Evolutionary conservation across 108 stramenopile species (phyloP).

Genomic region (Epithemia pelagica): DNA sequence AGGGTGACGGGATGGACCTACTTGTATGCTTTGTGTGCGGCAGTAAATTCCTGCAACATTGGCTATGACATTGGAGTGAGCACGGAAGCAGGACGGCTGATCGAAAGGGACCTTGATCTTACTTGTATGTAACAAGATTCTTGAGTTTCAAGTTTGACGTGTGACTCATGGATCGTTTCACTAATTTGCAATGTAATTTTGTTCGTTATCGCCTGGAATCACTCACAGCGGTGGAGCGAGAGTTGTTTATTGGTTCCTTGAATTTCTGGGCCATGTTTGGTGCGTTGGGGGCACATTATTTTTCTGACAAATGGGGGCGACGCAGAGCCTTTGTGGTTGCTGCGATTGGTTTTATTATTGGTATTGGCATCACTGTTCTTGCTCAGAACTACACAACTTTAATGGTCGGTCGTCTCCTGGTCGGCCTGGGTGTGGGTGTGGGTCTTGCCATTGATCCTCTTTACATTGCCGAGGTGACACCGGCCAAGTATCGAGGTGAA

Average conservation of each 20-base stretch:
- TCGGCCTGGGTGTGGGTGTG: constrained; percentile 60
- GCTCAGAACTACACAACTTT: constrained; percentile 27
- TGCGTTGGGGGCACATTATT: constrained; percentile 23
- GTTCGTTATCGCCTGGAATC: too few relatives aligned
- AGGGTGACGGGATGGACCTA: not conserved
- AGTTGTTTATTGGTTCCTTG: constrained; percentile 59
- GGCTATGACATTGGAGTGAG: constrained; percentile 51
- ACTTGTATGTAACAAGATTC: constrained; percentile 2
- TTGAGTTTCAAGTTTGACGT: too few relatives aligned
- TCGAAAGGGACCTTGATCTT: constrained; percentile 28
- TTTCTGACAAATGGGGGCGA: constrained; percentile 38
- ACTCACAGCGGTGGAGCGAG: constrained; percentile 51
- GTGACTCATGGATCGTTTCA: too few relatives aligned
- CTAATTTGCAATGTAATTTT: too few relatives aligned
- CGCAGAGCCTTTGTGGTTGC: constrained; percentile 43
- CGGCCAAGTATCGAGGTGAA: constrained; percentile 42
- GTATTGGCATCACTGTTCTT: constrained; percentile 28
- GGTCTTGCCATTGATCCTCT: constrained; percentile 65
- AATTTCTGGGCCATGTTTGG: constrained; percentile 60
- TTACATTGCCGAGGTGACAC: constrained; percentile 57
- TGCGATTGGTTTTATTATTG: constrained; percentile 48
- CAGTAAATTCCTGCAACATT: constrained; percentile 53
- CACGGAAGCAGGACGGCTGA: constrained; percentile 29
- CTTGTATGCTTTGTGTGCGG: constrained; percentile 39
- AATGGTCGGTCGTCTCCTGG: constrained; percentile 51